phyloP scores from a whole-genome alignment of 2,329 filamentous ascomycete species.

The Ceratocystiopsis sp. region DNA sequence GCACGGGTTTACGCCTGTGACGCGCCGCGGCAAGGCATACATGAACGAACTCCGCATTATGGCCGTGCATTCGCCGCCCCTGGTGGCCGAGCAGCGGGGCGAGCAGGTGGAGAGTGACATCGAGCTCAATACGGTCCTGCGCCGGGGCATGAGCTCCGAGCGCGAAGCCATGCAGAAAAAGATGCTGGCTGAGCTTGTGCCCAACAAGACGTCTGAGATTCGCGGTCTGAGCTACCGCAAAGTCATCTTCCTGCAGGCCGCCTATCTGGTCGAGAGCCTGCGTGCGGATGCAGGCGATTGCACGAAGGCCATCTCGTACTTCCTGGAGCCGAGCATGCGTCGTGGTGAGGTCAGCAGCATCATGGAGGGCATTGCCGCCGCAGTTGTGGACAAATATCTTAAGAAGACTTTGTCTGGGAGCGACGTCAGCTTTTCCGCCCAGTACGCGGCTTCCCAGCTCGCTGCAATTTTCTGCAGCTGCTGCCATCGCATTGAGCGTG shows the following conservation, averaged over 20 bases:
- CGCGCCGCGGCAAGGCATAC: constrained; percentile 55
- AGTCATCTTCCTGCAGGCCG: constrained; percentile 79
- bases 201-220: constrained; percentile 62
- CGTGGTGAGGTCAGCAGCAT: constrained; percentile 43
- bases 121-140: constrained; percentile 83
- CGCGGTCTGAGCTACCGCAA: constrained; percentile 74
- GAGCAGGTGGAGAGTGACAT: constrained; percentile 92
- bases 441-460: constrained; percentile 77
- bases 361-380: constrained; percentile 47
- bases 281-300: constrained; percentile 78
- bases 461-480: constrained; percentile 73
- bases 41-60: constrained; percentile 64
- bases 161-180: constrained; percentile 69
- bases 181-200: constrained; percentile 54
- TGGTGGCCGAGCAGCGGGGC: constrained; percentile 75
- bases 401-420: constrained; percentile 54
- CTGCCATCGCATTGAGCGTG: constrained; percentile 82
- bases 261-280: constrained; percentile 75
- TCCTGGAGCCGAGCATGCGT: constrained; percentile 76
- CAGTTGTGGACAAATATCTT: constrained; percentile 66
- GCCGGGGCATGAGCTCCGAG: constrained; percentile 67
- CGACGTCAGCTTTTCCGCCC: constrained; percentile 68
- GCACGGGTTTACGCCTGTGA: constrained; percentile 69
- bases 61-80: constrained; percentile 69
- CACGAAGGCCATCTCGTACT: constrained; percentile 78